phyloP scores from a whole-genome alignment of 2,329 filamentous ascomycete species.

The Apiospora marii region DNA sequence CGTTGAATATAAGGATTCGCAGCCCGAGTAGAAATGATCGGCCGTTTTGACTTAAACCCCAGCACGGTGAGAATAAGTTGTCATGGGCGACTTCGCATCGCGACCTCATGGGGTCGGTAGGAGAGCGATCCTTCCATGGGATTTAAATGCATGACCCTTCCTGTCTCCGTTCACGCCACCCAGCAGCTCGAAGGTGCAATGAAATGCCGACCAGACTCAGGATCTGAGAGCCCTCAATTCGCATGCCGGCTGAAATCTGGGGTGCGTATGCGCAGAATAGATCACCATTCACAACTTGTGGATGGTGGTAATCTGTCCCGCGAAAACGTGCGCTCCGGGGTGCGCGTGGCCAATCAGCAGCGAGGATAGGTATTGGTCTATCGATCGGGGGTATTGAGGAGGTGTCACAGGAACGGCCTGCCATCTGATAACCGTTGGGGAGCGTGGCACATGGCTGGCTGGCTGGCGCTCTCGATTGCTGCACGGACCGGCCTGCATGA shows the following conservation, averaged over 20 bases:
- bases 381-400: neutral
- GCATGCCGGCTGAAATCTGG: neutral
- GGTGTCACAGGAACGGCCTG: neutral
- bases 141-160: neutral
- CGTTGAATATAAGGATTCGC: neutral
- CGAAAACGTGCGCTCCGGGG: slow-evolving; percentile 3
- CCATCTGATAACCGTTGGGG: neutral
- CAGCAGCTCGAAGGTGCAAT: neutral
- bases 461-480: neutral
- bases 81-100: neutral
- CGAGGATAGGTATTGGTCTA: neutral
- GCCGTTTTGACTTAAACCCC: no score
- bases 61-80: neutral
- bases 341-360: neutral
- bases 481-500: neutral
- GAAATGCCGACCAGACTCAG: neutral
- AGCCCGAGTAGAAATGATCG: neutral
- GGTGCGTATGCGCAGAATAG: neutral
- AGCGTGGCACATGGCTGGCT: neutral
- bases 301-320: slow-evolving; percentile 1
- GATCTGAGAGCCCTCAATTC: neutral
- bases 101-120: neutral
- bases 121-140: neutral
- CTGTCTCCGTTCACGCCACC: neutral
- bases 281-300: neutral